Base-by-base conservation (phyloP, 805 yeast genomes). In the Kazachstania africana region DNA sequence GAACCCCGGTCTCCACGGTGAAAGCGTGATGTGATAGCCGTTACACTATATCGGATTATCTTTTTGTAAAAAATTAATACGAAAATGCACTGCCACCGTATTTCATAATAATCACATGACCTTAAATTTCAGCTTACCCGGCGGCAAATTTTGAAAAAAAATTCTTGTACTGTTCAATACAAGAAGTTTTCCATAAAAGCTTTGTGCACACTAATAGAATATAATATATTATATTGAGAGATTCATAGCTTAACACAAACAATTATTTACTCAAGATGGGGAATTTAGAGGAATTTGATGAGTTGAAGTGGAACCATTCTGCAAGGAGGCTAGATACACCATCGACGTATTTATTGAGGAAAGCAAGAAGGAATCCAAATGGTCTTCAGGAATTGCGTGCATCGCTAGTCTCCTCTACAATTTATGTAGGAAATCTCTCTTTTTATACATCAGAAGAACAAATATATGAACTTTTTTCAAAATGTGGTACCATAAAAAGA, bases 361-460 rank as follows among this genome's bases (percentile, higher is more conserved):
- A 78, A 48, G 88, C 88, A 1, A 59, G 73, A 35, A 59, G 54
- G 36, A 59, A 62, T 29, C 51, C 60, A 3, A 53, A 61, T 39
- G 76, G 77, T 0, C 63, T 75, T 39, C 73, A 72, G 16, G 79
- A 77, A 40, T 62, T 87, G 38, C 70, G 77, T 43, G 66, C 67
- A 41, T 71, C 91, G 2, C 64, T 78, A 55, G 63, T 59, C 23
- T 74, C 84, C 34, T 65, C 72, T 18, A 87, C 97, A 0, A 70
- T 91, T 4, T 91, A 91, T 49, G 93, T 91, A 23, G 98, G 97
- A 4, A 84, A 84, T 54, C 57, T 91, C 20, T 77, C 94, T 2
- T 82, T 83, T 44, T 81, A 77, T 57, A 87, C 97, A 3, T 80
- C 95, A 1, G 98, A 91, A 54, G 98, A 91, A 53, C 96, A 88